Percentiles rank a stretch among this genome's conserved stretches.
These are phyloP conservation scores for Penicillium nordicum DNA, from an alignment of 2,329 filamentous ascomycete genomes.

Conservation along the genomic window DNA sequence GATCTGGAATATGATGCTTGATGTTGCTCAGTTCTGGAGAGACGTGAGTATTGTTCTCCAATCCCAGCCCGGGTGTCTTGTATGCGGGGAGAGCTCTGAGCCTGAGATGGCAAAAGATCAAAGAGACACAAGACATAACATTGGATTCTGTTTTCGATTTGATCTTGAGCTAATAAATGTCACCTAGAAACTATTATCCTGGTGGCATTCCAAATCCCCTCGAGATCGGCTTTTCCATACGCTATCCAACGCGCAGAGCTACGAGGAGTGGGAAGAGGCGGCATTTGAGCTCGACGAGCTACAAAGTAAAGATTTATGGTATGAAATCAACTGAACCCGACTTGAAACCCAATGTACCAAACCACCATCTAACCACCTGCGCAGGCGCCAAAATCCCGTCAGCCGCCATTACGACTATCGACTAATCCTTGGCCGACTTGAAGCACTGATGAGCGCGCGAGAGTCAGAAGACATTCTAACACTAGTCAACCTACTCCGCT, in stretches of 20 bases:
- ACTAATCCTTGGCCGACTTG: conserved; percentile 73
- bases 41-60: conserved; percentile 43
- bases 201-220: conserved; percentile 64
- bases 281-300: conserved; percentile 78
- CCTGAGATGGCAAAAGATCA: not conserved
- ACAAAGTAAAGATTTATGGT: conserved; percentile 79
- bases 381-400: conserved; percentile 74
- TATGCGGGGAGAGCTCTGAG: not conserved
- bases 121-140: not conserved
- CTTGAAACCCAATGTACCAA: not conserved
- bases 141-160: not conserved
- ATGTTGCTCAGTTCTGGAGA: conserved; percentile 63
- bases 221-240: conserved; percentile 63
- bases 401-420: conserved; percentile 82
- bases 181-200: conserved; percentile 63
- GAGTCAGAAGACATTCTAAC: conserved; percentile 69
- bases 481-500: conserved; percentile 75
- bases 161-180: not conserved
- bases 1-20: conserved; percentile 58
- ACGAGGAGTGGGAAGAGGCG: conserved; percentile 84
- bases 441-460: conserved; percentile 65
- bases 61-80: not conserved
- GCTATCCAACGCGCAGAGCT: conserved; percentile 64
- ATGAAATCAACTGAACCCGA: not conserved
- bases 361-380: not conserved